Percentiles rank a stretch among this genome's conserved stretches.
These are phyloP conservation scores for Podochytrium sp. DNA, from an alignment of 192 early-diverging fungal species.

Conservation along the genomic window DNA sequence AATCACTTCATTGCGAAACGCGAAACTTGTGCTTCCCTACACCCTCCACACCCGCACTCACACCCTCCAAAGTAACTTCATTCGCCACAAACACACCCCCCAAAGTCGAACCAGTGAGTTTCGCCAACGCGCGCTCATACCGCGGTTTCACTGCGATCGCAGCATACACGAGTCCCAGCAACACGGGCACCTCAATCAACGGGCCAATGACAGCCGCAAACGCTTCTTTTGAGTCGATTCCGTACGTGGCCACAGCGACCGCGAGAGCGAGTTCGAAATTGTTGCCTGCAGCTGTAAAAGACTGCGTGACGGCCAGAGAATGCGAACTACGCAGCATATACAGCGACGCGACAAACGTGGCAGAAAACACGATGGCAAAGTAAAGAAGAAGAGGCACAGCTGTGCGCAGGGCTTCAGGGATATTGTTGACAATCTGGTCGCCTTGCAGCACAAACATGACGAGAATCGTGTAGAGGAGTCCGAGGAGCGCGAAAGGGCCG, in stretches of 20 bases:
- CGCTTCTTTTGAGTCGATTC: conserved; percentile 65
- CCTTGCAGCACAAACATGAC: conserved; percentile 73
- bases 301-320: conserved; percentile 54
- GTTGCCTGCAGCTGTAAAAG: conserved; percentile 70
- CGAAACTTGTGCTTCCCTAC: no score
- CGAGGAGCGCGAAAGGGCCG: conserved; percentile 59
- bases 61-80: no score
- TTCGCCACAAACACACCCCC: no score
- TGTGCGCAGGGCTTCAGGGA: conserved; percentile 61
- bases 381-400: conserved; percentile 69
- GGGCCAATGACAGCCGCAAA: conserved; percentile 69
- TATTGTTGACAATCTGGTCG: conserved; percentile 59
- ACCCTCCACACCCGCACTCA: no score
- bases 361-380: conserved; percentile 60
- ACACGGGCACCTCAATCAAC: conserved; percentile 73
- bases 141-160: background rate
- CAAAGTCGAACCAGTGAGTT: no score
- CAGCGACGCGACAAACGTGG: conserved; percentile 42
- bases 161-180: conserved; percentile 57
- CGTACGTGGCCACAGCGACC: conserved; percentile 68
- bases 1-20: no score
- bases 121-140: conserved; percentile 11
- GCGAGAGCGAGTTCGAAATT: conserved; percentile 82
- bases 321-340: conserved; percentile 46
- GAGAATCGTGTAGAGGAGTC: conserved; percentile 68